Base-by-base conservation (phyloP, 768 basidiomycete genomes). In the Candolleomyces eurysporus region DNA sequence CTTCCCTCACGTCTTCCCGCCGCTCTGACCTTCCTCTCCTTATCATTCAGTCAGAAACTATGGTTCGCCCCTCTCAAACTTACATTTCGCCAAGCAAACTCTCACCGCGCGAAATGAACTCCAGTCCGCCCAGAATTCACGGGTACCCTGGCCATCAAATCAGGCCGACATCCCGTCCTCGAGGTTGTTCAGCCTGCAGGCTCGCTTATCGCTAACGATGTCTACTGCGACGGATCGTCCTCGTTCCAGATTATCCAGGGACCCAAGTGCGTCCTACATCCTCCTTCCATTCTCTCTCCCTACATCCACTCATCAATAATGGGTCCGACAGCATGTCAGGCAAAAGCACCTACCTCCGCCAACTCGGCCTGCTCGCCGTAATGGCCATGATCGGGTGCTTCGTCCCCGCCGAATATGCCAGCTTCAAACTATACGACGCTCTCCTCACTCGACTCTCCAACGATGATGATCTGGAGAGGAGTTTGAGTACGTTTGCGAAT, bases 361-460 rank as follows among this genome's bases (percentile, higher is more conserved):
- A 98, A 72, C 84, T 93, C 32, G 96, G 89, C 1, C 78, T 98
- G 3, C 75, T 98, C 49, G 81, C 86, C 1, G 77, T 95, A 40
- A 90, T 96, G 85, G 94, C 93, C 0, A 90, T 94, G 86, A 87
- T 88, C 62, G 91, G 95, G 0, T 94, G 88, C 72, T 96, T 91
- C 68, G 92, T 99, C 5, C 94, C 97, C 1, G 94, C 94, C 0
- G 90, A 92, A 70, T 98, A 96, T 70, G 94, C 92, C 5, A 94
- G 90, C 68, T 94, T 98, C 71, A 81, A 88, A 89, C 80, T 94
- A 2, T 90, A 96, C 62, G 93, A 96, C 63, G 82, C 88, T 0
- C 79, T 98, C 5, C 81, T 98, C 26, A 90, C 88, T 0, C 86
- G 96, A 2, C 78, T 99, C 17, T 96, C 94, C 0, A 98, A 98